Base-by-base conservation (phyloP, 2,329 filamentous ascomycete genomes). In the Exophiala lecanii-corni region DNA sequence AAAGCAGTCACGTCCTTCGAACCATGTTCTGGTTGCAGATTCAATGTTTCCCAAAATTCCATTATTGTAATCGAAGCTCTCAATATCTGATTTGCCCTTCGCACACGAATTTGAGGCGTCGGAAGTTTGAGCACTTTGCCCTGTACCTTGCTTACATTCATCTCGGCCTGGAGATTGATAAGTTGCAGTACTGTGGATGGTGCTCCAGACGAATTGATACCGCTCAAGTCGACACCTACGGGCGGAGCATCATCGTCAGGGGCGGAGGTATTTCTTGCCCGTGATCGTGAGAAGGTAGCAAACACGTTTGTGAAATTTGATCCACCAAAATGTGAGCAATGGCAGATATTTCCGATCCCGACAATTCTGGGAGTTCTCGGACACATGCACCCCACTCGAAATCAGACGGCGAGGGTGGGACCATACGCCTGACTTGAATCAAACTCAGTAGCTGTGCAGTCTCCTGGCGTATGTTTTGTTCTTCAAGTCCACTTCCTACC, bases 21-120 rank as follows among this genome's bases (percentile, higher is more conserved):
- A 2, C 75, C 73, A 55, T 69, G 71, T 28, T 69, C 68, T 23
- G 79, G 79, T 30, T 73, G 71, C 7, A 82, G 62, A 13, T 74
- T 75, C 30, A 82, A 70, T 2, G 74, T 69, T 50, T 81, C 77
- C 79, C 79, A 82, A 53, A 81, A 82, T 2, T 68, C 62, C 36
- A 80, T 57, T 3, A 76, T 73, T 6, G 77, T 66, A 3, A 77
- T 73, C 10, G 79, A 64, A 37, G 78, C 62, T 49, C 79, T 76
- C 58, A 78, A 69, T 5, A 63, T 67, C 26, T 68, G 66, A 28
- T 75, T 72, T 6, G 69, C 71, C 21, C 78, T 72, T 39, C 71
- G 72, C 9, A 81, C 62, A 26, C 72, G 70, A 21, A 82, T 56
- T 54, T 76, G 71, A 2, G 76, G 76, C 1, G 73, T 60, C 12